These are phyloP conservation scores for Axilococcus clingmanii DNA, from an alignment of 139 green algal genomes.

Conservation along the genomic window DNA sequence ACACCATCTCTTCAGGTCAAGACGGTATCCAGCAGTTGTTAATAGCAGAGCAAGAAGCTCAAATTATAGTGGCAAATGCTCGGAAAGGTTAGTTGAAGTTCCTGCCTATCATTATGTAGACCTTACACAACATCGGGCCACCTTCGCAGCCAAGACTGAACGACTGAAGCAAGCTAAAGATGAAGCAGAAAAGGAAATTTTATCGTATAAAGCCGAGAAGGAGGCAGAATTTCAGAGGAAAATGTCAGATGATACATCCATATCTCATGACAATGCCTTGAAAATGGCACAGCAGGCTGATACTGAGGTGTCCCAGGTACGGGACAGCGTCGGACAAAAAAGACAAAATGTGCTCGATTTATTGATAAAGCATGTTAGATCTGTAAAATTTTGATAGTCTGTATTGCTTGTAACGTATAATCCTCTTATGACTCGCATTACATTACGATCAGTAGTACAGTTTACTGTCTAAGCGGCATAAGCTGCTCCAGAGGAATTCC, in stretches of 20 bases:
- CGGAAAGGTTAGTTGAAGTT: constrained; percentile 52
- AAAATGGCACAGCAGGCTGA: constrained; percentile 19
- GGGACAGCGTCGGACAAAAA: constrained; percentile 24
- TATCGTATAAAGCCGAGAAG: constrained; percentile 55
- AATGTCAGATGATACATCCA: constrained; percentile 36
- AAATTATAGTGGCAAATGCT: constrained; percentile 72
- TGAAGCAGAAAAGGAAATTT: constrained; percentile 74
- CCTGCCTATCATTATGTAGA: background rate
- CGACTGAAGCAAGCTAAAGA: constrained; percentile 70
- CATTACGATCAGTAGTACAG: too few species aligned
- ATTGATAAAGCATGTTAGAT: constrained; percentile 30
- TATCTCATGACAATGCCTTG: constrained; percentile 19
- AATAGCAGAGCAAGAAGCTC: constrained; percentile 77
- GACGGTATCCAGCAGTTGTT: constrained; percentile 90
- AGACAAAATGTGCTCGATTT: constrained; percentile 32
- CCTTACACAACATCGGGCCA: background rate
- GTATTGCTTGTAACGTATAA: too few species aligned
- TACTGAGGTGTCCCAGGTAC: constrained; percentile 13
- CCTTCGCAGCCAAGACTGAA: constrained; percentile 58
- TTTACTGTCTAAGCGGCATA: constrained; percentile 16
- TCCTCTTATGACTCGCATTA: too few species aligned
- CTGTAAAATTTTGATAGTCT: too few species aligned
- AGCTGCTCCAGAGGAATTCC: constrained; percentile 59
- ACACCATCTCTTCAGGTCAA: constrained; percentile 36
- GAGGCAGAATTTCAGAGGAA: constrained; percentile 70